These are phyloP conservation scores for Penicillium robsamsonii DNA, from an alignment of 495 filamentous ascomycete species.

Conservation along the genomic window DNA sequence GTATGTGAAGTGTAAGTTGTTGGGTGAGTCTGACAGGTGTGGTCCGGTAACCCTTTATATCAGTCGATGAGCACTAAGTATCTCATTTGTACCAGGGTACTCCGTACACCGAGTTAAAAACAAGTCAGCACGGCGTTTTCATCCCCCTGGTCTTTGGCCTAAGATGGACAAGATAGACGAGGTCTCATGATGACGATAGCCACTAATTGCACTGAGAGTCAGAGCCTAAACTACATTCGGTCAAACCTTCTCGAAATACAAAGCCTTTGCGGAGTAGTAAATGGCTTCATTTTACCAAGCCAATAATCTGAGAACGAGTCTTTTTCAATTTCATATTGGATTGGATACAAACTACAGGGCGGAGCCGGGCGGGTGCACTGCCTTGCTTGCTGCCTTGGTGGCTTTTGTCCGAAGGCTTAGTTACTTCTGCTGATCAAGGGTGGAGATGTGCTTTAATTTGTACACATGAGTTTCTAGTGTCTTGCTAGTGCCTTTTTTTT, in stretches of 20 bases:
- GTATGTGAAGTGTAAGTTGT: neutral
- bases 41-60: neutral
- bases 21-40: neutral
- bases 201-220: neutral
- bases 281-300: neutral
- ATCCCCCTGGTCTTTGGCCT: neutral
- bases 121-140: neutral
- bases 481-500: neutral
- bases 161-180: neutral
- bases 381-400: conserved; percentile 5
- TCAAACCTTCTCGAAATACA: neutral
- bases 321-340: neutral
- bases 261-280: neutral
- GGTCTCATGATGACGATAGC: neutral
- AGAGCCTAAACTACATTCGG: neutral
- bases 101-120: neutral
- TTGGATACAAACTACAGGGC: neutral
- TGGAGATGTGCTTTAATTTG: neutral
- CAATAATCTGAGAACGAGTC: neutral
- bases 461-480: neutral
- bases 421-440: no score
- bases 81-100: neutral
- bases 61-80: neutral
- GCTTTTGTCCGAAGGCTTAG: neutral
- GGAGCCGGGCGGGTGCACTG: conserved; percentile 9